These are phyloP conservation scores for Saussurea involucrata DNA, from an alignment of 129 eudicot species.

Conservation along the genomic window DNA sequence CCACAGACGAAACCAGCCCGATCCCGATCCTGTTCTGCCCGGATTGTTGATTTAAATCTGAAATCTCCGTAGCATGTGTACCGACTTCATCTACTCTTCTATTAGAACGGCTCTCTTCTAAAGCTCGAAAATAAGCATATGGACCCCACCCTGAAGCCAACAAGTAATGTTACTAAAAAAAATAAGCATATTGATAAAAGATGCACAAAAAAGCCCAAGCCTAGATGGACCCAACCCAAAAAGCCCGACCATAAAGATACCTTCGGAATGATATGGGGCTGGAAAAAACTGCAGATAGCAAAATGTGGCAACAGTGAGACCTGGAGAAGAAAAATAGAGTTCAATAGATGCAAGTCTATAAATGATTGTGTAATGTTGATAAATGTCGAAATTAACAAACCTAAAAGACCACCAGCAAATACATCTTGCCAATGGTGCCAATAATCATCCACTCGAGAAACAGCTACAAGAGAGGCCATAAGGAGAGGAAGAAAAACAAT, in stretches of 20 bases:
- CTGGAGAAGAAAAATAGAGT: conserved; percentile 24
- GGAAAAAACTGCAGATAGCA: conserved; percentile 87
- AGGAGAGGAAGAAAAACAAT: conserved; percentile 66
- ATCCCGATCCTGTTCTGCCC: neutral
- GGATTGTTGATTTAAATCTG: conserved; percentile 19
- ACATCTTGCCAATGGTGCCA: conserved; percentile 98
- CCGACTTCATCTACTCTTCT: conserved; percentile 8
- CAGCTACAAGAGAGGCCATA: conserved; percentile 74
- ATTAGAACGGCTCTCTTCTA: conserved; percentile 46
- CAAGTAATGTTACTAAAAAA: neutral
- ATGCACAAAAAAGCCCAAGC: neutral
- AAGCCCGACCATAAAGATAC: conserved; percentile 17
- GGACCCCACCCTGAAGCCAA: conserved; percentile 71
- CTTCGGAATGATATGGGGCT: conserved; percentile 68
- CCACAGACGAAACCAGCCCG: conserved; percentile 11
- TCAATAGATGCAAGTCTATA: neutral
- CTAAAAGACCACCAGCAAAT: conserved; percentile 76
- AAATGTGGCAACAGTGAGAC: conserved; percentile 57
- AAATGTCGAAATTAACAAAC: conserved; percentile 29
- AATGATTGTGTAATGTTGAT: neutral
- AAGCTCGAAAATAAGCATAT: conserved; percentile 72
- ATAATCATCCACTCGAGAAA: conserved; percentile 87
- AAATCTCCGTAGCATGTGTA: conserved; percentile 10
- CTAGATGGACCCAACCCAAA: neutral
- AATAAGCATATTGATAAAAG: neutral